Base-by-base conservation (phyloP, 1,284 basidiomycete genomes). In the Amylostereum chailletii region DNA sequence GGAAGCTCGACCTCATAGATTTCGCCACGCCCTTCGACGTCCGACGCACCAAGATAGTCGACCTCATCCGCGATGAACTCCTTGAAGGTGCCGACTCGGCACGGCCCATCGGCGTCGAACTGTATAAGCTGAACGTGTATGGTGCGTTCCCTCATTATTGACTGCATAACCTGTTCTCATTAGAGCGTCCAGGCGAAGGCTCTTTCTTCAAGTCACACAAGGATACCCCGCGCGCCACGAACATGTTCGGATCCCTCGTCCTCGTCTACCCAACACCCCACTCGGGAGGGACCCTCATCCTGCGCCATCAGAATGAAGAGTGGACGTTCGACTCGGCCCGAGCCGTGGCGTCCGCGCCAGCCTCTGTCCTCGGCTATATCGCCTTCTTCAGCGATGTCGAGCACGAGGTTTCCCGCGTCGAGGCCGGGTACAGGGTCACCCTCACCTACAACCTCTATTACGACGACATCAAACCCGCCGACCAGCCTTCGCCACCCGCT, bases 231-330 rank as follows among this genome's bases (percentile, higher is more conserved):
- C 64, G 65, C 2, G 55, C 57, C n/a, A 53, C 60, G 11, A 59
- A 57, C 10, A 73, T 71, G 71, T 69, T 75, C 45, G 72, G 67
- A n/a, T 75, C 73, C 2, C 68, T 75, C 9, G 67, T 75, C 19
- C 49, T 74, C 42, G 61, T 71, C 5, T 65, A 65, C 51, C 69
- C 69, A n/a, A 71, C 71, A 0, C 11, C 56, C 0, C 69, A 76
- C 49, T 61, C 67, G 51, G 72, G 74, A 5, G 72, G 71, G 1
- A 50, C 54, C 2, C 60, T 76, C 4, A 37, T 65, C 11, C 59
- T 74, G 3, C 62, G 65, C 32, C 62, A 71, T 42, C 51, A 53
- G 8, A 56, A 48, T 9, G 32, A 62, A 9, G 65, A 70, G 48
- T 67, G 60, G 59, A 50, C 37, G 1, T 66, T 73, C 53, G 64